Percentiles rank a stretch among this genome's conserved stretches.
phyloP scores from a whole-genome alignment of 345 rosid species.

The Cardiospermum halicacabum region DNA sequence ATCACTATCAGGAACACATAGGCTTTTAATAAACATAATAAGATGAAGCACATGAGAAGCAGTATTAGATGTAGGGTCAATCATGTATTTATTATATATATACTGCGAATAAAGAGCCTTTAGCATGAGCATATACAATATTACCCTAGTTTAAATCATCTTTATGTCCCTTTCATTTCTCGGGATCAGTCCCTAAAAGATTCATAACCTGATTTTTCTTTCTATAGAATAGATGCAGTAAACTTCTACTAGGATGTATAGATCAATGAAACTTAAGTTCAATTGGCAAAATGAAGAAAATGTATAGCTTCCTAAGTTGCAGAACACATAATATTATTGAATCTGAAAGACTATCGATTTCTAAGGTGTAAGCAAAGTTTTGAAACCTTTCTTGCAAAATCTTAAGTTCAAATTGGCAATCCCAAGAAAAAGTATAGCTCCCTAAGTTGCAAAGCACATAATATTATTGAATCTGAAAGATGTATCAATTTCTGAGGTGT shows the following conservation, averaged over 20 bases:
- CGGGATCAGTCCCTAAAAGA: not conserved
- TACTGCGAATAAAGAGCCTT: not conserved
- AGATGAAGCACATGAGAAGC: constrained; percentile 22
- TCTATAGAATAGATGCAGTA: not conserved
- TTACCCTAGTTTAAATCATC: not conserved
- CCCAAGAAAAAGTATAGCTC: not conserved
- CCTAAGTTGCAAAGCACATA: not conserved
- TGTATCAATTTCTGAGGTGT: not conserved
- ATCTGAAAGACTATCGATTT: not conserved
- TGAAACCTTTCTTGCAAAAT: not conserved
- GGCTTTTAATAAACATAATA: not conserved
- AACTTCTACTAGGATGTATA: too few relatives aligned
- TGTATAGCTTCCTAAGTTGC: not conserved
- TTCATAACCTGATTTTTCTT: not conserved
- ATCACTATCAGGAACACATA: not conserved
- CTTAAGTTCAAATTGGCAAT: not conserved
- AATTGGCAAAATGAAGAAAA: not conserved
- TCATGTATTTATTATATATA: not conserved
- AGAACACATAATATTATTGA: not conserved
- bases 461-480: not conserved
- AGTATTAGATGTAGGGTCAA: constrained; percentile 20
- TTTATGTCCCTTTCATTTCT: not conserved
- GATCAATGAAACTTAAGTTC: not conserved
- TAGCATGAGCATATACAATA: not conserved
- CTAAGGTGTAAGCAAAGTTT: not conserved